Percentiles rank a stretch among this genome's conserved stretches.
phyloP scores from a whole-genome alignment of 177 flowering plant species.

The Vitis hybrid region DNA sequence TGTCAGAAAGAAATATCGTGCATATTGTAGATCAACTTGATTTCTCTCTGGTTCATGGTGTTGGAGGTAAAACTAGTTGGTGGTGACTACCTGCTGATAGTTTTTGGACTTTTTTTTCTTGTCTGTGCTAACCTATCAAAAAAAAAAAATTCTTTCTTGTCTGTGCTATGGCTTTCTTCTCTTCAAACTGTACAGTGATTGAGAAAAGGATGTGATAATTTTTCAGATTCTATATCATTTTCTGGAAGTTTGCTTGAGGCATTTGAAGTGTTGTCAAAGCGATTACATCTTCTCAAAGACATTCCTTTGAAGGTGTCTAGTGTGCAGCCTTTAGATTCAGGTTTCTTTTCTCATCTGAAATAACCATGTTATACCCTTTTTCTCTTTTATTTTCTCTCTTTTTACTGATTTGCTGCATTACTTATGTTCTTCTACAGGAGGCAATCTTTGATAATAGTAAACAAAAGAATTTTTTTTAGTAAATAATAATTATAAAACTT shows the following conservation, averaged over 20 bases:
- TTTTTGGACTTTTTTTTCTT: slow-evolving; percentile 6
- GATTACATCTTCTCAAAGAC: slow-evolving; percentile 64
- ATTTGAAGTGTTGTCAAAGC: slow-evolving; percentile 68
- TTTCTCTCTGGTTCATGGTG: slow-evolving; percentile 65
- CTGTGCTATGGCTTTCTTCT: background rate
- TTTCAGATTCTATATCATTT: slow-evolving; percentile 73
- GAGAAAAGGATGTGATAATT: background rate
- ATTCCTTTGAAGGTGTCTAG: slow-evolving; percentile 83
- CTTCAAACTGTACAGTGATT: background rate
- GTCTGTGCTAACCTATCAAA: background rate
- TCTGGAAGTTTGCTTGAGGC: slow-evolving; percentile 57
- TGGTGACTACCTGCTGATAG: slow-evolving; percentile 4
- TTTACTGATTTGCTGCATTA: background rate
- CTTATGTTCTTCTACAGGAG: background rate
- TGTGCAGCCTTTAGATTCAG: slow-evolving; percentile 90
- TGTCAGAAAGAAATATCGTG: slow-evolving; percentile 49
- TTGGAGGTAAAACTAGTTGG: slow-evolving; percentile 39
- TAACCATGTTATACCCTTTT: background rate
- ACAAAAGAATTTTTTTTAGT: too few relatives aligned
- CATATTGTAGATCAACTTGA: slow-evolving; percentile 81
- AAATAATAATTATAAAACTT: too few relatives aligned
- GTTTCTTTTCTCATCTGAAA: slow-evolving; percentile 31
- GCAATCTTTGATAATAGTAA: too few relatives aligned
- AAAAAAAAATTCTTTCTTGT: too few relatives aligned
- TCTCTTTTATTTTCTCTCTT: background rate